Evolutionary conservation across 331 rosid genomes (phyloP).

Genomic region (Dryas integrifolia): DNA sequence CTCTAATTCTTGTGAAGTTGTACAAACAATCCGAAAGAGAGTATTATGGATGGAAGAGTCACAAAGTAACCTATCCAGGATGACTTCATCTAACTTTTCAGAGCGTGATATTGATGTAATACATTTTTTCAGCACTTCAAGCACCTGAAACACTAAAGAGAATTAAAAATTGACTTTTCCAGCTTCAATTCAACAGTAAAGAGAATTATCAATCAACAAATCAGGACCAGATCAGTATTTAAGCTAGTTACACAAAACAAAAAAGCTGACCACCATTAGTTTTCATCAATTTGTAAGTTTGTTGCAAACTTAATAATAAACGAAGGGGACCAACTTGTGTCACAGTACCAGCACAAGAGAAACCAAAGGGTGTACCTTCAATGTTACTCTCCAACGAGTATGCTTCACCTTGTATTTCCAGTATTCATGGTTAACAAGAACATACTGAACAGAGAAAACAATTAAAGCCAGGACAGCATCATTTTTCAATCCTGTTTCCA

Average conservation of each 20-base stretch:
- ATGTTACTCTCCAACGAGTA: conserved; percentile 73
- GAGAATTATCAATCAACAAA: neutral
- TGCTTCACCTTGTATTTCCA: conserved; percentile 85
- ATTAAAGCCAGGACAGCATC: conserved; percentile 72
- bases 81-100: conserved; percentile 56
- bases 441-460: conserved; percentile 79
- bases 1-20: conserved; percentile 71
- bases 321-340: conserved; percentile 8
- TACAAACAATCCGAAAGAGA: conserved; percentile 73
- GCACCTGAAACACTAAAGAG: conserved; percentile 55
- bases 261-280: neutral
- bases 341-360: conserved; percentile 15
- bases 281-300: neutral
- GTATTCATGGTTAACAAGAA: conserved; percentile 75
- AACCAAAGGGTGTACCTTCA: conserved; percentile 59
- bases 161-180: conserved; percentile 1
- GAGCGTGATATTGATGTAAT: conserved; percentile 42
- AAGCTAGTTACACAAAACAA: neutral
- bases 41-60: conserved; percentile 83
- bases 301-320: neutral
- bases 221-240: neutral
- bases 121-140: conserved; percentile 79
- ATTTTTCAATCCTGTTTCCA: conserved; percentile 78
- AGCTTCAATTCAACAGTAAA: conserved; percentile 11
- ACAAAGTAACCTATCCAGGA: conserved; percentile 57